Evolutionary conservation across 2,329 filamentous ascomycete species (phyloP), one percentile per base, ranked within the genome.

Genomic region (Cladosporium sp.): DNA sequence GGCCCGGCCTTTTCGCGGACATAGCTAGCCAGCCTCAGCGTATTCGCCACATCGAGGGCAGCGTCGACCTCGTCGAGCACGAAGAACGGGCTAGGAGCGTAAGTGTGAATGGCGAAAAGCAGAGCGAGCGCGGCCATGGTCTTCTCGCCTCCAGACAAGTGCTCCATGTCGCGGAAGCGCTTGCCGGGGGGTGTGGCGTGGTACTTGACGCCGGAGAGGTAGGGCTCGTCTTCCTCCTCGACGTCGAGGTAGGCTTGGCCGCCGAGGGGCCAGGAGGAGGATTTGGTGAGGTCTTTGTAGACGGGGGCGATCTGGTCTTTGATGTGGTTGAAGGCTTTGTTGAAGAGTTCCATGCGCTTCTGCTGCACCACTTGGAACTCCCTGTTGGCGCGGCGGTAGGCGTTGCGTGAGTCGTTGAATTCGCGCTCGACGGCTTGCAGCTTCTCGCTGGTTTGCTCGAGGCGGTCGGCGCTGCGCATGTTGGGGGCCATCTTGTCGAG

Each of bases 151-250:
- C 93, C 93, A 1, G 89, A 96, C 8, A 99, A 76, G 67, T 96
- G 93, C 70, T 99, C 93, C 93, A 99, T 99, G 69, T 99, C 95
- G 61, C 93, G 83, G 80, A 99, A 99, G 40, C 93, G 89, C 74
- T 99, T 99, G 56, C 96, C 82, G 1, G 93, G 93, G 17, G 93
- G 93, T 91, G 97, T 99, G 56, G 93, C 95, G 67, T 97, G 91
- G 71, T 99, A 99, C 66, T 96, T 96, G 71, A 99, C 90, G 27
- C 93, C 93, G 36, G 88, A 89, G 3, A 96, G 81, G 68, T 97
- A 99, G 1, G 93, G 93, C 64, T 95, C 92, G 57, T 96, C 90
- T n/a, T 86, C 88, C 68, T 99, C 92, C 67, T 96, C 91, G 68
- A 95, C 91, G 64, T 96, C 91, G 42, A 99, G 83, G 65, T 96